These are phyloP conservation scores for Saccharomycodes ludwigii DNA, from an alignment of 805 yeast species.

Conservation along the genomic window DNA sequence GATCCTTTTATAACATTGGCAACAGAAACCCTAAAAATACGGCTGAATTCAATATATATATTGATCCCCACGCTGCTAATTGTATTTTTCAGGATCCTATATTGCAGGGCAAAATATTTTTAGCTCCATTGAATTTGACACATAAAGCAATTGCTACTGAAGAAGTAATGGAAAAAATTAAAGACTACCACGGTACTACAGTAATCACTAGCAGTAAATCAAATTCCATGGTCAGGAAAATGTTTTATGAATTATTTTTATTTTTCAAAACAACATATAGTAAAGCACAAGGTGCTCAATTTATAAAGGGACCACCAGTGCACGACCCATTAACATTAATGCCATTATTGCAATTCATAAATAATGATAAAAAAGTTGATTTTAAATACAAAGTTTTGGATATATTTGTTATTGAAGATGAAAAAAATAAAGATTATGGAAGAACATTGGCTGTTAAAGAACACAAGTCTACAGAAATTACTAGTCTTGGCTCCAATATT, in stretches of 20 bases:
- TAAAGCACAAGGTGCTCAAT: constrained; percentile 24
- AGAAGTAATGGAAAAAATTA: constrained; percentile 28
- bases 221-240: constrained; percentile 35
- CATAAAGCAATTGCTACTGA: constrained; percentile 41
- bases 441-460: constrained; percentile 33
- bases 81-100: constrained; percentile 35
- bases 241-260: constrained; percentile 41
- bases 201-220: too few species aligned
- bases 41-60: constrained; percentile 66
- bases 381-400: constrained; percentile 16
- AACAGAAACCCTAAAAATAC: constrained; percentile 37
- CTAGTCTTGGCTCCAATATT: too few species aligned
- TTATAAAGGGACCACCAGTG: constrained; percentile 53
- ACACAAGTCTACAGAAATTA: constrained; percentile 16
- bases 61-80: constrained; percentile 69
- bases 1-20: constrained; percentile 31
- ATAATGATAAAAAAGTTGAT: constrained; percentile 7
- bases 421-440: constrained; percentile 41
- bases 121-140: constrained; percentile 61
- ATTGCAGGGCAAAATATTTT: constrained; percentile 35
- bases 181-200: too few species aligned
- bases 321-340: constrained; percentile 72
- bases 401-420: constrained; percentile 16
- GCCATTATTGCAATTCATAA: constrained; percentile 37
- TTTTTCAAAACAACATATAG: constrained; percentile 37